A percentile compares a stretch with the other conserved stretches of the same genome.
Conservation (phyloP, 1,284 basidiomycete genomes). For the Tranzscheliella williamsii region DNA sequence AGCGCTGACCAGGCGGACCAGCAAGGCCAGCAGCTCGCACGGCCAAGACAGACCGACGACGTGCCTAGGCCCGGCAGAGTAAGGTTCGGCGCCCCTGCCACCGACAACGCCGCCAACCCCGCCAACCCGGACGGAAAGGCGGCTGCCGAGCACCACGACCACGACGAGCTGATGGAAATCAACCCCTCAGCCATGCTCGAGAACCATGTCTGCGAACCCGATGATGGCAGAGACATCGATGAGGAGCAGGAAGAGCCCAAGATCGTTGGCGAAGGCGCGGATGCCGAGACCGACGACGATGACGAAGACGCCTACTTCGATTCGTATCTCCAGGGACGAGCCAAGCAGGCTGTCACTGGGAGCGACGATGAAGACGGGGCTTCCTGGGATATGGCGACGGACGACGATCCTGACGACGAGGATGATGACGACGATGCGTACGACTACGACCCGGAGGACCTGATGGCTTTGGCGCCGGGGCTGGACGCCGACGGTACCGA, state of each 20-base stretch:
- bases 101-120: neutral
- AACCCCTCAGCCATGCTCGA: constrained; percentile 70
- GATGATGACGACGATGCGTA: constrained; percentile 66
- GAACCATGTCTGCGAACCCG: constrained; percentile 9
- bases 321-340: constrained; percentile 17
- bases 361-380: constrained; percentile 7
- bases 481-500: constrained; percentile 33
- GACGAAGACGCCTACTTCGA: constrained; percentile 66
- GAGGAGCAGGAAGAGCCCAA: constrained; percentile 36
- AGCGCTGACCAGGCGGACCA: constrained; percentile 1
- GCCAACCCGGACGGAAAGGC: constrained; percentile 9
- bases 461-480: constrained; percentile 43
- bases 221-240: constrained; percentile 70
- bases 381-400: constrained; percentile 54
- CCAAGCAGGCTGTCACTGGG: constrained; percentile 63
- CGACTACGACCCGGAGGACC: constrained; percentile 52
- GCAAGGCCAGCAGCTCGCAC: constrained; percentile 14
- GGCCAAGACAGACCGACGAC: constrained; percentile 25
- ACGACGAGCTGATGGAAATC: constrained; percentile 12
- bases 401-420: constrained; percentile 79
- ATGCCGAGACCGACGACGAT: constrained; percentile 69
- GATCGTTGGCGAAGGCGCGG: constrained; percentile 34
- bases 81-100: constrained; percentile 18
- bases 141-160: too few species aligned
- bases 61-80: constrained; percentile 33